Conservation (phyloP, 495 filamentous ascomycete species). For the Neurospora africana region DNA sequence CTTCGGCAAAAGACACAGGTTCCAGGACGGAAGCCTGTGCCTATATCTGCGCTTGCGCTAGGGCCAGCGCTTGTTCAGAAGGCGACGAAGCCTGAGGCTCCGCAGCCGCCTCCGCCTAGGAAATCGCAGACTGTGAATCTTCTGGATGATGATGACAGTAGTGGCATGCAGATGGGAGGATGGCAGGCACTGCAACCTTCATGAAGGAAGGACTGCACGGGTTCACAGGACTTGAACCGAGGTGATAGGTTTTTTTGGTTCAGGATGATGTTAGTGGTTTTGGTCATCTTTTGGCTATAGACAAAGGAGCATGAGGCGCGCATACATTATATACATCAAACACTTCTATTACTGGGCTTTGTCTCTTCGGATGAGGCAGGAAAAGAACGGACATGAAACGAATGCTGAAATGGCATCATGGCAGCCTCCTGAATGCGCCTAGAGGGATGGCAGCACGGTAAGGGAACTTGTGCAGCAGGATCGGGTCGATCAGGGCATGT, state of each 20-base stretch:
- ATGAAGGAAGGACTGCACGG: not conserved
- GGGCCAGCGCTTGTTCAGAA: not conserved
- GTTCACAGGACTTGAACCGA: not conserved
- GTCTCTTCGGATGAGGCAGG: not conserved
- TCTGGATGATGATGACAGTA: slow-evolving; percentile 28
- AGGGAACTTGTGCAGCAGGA: not conserved
- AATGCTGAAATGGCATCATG: not conserved
- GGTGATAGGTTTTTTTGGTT: not conserved
- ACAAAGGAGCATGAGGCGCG: not conserved
- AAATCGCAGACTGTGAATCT: slow-evolving; percentile 23
- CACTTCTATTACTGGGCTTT: not conserved
- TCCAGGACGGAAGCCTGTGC: slow-evolving; percentile 11
- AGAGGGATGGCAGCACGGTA: not conserved
- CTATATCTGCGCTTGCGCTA: not conserved
- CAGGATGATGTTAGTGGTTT: not conserved
- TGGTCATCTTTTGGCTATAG: not conserved
- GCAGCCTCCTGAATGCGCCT: not conserved
- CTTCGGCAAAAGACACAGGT: slow-evolving; percentile 6
- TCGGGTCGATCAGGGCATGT: not conserved
- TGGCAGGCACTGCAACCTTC: slow-evolving; percentile 40
- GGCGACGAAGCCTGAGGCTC: not conserved
- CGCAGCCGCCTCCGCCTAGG: slow-evolving; percentile 15
- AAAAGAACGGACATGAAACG: not conserved
- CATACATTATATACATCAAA: slow-evolving; percentile 2
- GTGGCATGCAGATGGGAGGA: slow-evolving; percentile 27